Evolutionary conservation across 164 flowering plant species (phyloP).

Genomic region (Amborella trichopoda): DNA sequence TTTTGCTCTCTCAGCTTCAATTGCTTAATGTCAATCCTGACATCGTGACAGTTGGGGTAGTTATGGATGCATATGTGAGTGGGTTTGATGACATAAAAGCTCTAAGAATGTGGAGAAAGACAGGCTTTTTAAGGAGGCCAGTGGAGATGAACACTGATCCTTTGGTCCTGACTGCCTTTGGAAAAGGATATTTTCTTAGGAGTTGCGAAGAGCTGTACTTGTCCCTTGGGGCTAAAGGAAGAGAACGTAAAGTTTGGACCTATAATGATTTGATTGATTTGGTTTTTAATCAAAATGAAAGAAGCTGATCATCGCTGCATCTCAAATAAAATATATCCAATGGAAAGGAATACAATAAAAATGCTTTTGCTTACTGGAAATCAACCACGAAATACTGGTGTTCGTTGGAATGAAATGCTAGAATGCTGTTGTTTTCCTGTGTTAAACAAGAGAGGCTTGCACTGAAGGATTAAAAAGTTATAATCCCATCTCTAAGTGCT

Average conservation of each 20-base stretch:
- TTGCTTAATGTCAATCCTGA: slow-evolving; percentile 30
- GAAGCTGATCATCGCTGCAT: neutral
- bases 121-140: slow-evolving; percentile 22
- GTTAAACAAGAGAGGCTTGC: no score
- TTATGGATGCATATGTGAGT: slow-evolving; percentile 26
- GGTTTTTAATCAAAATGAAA: slow-evolving; percentile 15
- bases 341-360: no score
- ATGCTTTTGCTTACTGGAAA: no score
- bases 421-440: no score
- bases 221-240: slow-evolving; percentile 20
- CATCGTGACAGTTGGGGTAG: slow-evolving; percentile 40
- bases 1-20: slow-evolving; percentile 18
- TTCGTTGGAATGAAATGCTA: no score
- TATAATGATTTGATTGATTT: slow-evolving; percentile 28
- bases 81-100: slow-evolving; percentile 22
- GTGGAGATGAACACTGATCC: slow-evolving; percentile 53
- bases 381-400: no score
- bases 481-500: no score
- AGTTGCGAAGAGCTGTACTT: slow-evolving; percentile 31
- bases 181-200: slow-evolving; percentile 40
- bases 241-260: slow-evolving; percentile 32
- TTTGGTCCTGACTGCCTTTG: slow-evolving; percentile 44
- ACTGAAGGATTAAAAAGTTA: no score
- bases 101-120: slow-evolving; percentile 28
- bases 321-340: neutral